Percentiles rank a stretch among this genome's conserved stretches.
These are phyloP conservation scores for maize (Zea mays) DNA, from an alignment of 176 grass and related monocot genomes.

Conservation along the genomic window DNA sequence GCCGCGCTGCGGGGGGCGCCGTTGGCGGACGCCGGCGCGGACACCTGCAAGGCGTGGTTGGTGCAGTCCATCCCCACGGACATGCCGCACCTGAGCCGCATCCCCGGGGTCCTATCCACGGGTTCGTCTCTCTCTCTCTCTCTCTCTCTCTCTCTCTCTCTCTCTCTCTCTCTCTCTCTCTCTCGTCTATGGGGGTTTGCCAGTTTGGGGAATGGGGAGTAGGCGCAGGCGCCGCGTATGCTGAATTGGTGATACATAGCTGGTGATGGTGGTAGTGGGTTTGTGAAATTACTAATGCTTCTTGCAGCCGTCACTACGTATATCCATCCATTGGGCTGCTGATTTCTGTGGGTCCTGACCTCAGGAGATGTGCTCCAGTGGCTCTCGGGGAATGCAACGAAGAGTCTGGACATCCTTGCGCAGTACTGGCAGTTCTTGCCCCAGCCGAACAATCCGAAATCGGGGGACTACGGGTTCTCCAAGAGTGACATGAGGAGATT, in stretches of 20 bases:
- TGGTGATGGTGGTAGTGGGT: not conserved
- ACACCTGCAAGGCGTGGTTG: slow-evolving; percentile 78
- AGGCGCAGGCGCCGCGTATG: not conserved
- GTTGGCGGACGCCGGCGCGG: not conserved
- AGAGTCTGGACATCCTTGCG: slow-evolving; percentile 69
- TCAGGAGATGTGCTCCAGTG: slow-evolving; percentile 81
- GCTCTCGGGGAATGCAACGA: slow-evolving; percentile 78
- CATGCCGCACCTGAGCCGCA: slow-evolving; percentile 79
- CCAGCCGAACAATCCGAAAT: slow-evolving; percentile 56
- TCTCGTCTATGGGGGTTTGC: not conserved
- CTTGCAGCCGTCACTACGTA: not conserved
- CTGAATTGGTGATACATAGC: not conserved
- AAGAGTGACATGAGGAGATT: slow-evolving; percentile 72
- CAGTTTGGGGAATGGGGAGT: not conserved
- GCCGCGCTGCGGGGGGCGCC: not conserved
- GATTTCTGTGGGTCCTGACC: not conserved
- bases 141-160: too few species aligned
- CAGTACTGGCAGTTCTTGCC: slow-evolving; percentile 90
- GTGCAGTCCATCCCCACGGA: slow-evolving; percentile 97
- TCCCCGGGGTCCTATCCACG: slow-evolving; percentile 81
- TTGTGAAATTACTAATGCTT: slow-evolving; percentile 13
- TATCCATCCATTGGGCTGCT: not conserved
- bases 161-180: too few species aligned
- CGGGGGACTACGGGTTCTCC: slow-evolving; percentile 80
- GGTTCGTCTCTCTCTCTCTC: slow-evolving; percentile 34